These are phyloP conservation scores for Paraurostyla sp. DNA, from an alignment of 73 alveolate genomes.

Conservation along the genomic window DNA sequence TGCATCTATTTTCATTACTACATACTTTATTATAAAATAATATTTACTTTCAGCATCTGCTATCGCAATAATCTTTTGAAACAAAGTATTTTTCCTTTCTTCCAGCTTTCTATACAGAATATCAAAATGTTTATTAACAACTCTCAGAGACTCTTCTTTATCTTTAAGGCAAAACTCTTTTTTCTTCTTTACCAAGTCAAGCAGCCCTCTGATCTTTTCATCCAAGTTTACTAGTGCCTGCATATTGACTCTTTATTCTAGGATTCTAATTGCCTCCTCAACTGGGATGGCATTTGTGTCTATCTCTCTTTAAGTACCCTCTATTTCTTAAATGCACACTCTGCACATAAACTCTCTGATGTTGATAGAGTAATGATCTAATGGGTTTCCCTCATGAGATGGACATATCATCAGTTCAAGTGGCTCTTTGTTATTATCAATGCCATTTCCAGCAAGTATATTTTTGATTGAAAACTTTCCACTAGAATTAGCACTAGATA, in stretches of 20 bases:
- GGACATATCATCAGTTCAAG: constrained; percentile 46
- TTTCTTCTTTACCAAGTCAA: constrained; percentile 18
- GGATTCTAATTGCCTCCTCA: constrained; percentile 31
- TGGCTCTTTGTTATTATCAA: background rate
- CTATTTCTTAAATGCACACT: constrained; percentile 25
- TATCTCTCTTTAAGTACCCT: constrained; percentile 36
- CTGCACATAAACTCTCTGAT: constrained; percentile 47
- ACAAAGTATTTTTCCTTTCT: background rate
- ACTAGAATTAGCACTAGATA: constrained; percentile 16
- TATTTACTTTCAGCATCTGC: constrained; percentile 29
- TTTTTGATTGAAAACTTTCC: constrained; percentile 31
- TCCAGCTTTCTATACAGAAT: background rate
- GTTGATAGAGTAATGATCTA: constrained; percentile 13
- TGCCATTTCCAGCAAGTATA: background rate
- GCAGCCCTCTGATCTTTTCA: constrained; percentile 9
- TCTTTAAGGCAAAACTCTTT: constrained; percentile 31
- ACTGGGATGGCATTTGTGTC: constrained; percentile 30
- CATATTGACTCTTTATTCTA: constrained; percentile 14
- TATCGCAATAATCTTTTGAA: constrained; percentile 1
- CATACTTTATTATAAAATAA: background rate
- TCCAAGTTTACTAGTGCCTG: constrained; percentile 21
- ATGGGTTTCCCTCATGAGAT: constrained; percentile 23
- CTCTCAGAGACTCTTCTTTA: constrained; percentile 30
- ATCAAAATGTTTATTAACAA: background rate
- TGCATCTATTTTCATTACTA: constrained; percentile 9